Conservation (phyloP, 2,329 filamentous ascomycete species). For the Pezicula carpinea region DNA sequence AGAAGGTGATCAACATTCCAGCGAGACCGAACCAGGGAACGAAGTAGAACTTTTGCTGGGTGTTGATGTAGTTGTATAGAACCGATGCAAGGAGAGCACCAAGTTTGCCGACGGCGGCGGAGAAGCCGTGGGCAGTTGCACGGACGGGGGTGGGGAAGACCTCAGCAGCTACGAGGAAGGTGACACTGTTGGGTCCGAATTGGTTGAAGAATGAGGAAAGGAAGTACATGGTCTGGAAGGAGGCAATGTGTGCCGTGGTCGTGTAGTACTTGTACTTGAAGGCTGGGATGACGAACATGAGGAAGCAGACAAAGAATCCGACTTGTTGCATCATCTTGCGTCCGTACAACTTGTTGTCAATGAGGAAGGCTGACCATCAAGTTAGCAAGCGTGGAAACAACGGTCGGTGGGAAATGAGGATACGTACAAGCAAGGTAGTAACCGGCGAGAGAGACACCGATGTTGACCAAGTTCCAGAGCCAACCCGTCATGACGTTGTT, state of each 20-base stretch:
- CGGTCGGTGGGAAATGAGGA: no score
- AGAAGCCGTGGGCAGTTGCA: conserved; percentile 90
- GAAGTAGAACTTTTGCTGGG: conserved; percentile 80
- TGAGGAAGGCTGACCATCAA: conserved; percentile 53
- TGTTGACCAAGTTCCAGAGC: conserved; percentile 91
- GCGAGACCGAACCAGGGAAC: conserved; percentile 93
- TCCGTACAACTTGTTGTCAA: conserved; percentile 95
- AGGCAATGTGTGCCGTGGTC: conserved; percentile 62
- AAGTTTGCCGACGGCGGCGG: conserved; percentile 84
- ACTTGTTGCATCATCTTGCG: conserved; percentile 95
- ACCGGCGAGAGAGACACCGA: conserved; percentile 76
- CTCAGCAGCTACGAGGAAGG: conserved; percentile 92
- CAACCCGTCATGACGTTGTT: conserved; percentile 76
- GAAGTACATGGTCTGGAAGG: conserved; percentile 99
- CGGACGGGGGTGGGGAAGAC: conserved; percentile 94
- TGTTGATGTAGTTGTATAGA: conserved; percentile 91
- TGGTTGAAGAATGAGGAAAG: conserved; percentile 98
- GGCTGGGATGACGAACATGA: conserved; percentile 87
- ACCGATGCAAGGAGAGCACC: conserved; percentile 84
- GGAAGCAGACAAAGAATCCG: conserved; percentile 88
- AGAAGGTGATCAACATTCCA: conserved; percentile 74
- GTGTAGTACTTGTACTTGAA: conserved; percentile 87
- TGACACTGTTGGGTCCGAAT: conserved; percentile 89
- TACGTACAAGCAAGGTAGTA: conserved; percentile 74
- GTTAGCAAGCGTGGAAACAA: no score